Base-by-base conservation (phyloP, 805 yeast species). In the Monosporozyma aerobia region DNA sequence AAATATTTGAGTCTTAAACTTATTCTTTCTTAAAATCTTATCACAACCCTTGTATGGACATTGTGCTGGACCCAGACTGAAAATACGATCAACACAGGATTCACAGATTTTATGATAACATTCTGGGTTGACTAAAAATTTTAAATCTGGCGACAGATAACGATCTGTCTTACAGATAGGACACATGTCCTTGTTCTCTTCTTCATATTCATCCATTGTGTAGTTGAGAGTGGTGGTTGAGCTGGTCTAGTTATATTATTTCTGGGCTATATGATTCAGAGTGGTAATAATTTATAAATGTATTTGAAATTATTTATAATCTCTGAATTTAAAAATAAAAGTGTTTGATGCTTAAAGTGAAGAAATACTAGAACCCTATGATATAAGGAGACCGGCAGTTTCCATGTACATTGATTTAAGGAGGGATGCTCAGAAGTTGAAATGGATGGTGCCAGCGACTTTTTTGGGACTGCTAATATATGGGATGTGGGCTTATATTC, bases 101-200 rank as follows among this genome's bases (percentile, higher is more conserved):
- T 86, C 97, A 72, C 99, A 94, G 69, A 94, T 92, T 74, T 89
- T 92, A 67, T 94, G 99, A 66, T 94, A 94, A 71, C 99, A 94
- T 68, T 94, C 99, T 0, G 98, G 96, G 62, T 94, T 94, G 57
- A 94, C 90, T 52, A 92, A 79, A 65, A 94, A 92, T 58, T 78
- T 82, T 84, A 94, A 86, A 60, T 90, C 89, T 27, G 98, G 98
- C 46, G 96, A 88, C 56, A 94, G 76, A 68, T 94, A 94, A 67
- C 90, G 75, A 70, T 92, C 96, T 47, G 97, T 89, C 71, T 92
- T 89, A 76, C 99, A 94, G 63, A 94, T 89, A 32, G 98, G 98
- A 75, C 99, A 94, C 82, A 90, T 85, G 68, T 88, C 96, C 74
- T 76, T 75, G 51, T 78, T 64, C 51, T 79, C 83, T 51, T 78